Percentiles rank a stretch among this genome's conserved stretches.
Conservation (phyloP, 1,284 basidiomycete genomes). For the Cryptococcus depauperatus region DNA sequence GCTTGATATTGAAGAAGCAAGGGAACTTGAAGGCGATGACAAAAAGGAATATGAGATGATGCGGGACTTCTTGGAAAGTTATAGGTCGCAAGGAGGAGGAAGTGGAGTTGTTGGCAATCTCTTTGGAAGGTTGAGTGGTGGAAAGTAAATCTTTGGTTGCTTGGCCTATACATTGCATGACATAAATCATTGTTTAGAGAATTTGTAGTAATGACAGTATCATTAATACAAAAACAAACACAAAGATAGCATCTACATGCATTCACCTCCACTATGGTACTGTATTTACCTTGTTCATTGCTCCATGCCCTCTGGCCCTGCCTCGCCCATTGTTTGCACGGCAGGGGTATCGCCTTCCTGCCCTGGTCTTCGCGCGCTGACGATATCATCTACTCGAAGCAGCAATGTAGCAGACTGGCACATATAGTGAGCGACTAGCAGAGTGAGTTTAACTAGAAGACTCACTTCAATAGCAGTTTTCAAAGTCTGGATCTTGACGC, state of each 20-base stretch:
- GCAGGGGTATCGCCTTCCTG: slow-evolving; percentile 32
- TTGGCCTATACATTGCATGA: too few species aligned
- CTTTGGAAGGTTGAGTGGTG: slow-evolving; percentile 13
- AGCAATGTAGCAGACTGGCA: slow-evolving; percentile 73
- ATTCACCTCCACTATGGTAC: too few species aligned
- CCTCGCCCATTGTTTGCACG: slow-evolving; percentile 44
- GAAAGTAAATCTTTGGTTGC: neutral
- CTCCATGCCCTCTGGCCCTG: slow-evolving; percentile 32
- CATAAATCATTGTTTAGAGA: neutral
- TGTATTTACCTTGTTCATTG: too few species aligned
- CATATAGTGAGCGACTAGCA: too few species aligned
- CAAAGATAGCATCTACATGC: too few species aligned
- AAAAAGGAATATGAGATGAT: slow-evolving; percentile 78
- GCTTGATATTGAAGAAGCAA: slow-evolving; percentile 44
- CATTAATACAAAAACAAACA: too few species aligned
- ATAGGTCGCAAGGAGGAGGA: slow-evolving; percentile 74
- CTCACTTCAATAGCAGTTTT: slow-evolving; percentile 91
- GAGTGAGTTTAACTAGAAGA: neutral
- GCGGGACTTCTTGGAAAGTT: slow-evolving; percentile 91
- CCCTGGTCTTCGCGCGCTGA: slow-evolving; percentile 59
- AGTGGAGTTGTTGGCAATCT: slow-evolving; percentile 83
- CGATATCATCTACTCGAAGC: slow-evolving; percentile 89
- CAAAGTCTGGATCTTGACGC: slow-evolving; percentile 94
- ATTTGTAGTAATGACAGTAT: neutral
- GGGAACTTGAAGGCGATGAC: slow-evolving; percentile 35